Conservation (phyloP, 2,329 filamentous ascomycete species). For the Hymenoscyphus linearis region DNA sequence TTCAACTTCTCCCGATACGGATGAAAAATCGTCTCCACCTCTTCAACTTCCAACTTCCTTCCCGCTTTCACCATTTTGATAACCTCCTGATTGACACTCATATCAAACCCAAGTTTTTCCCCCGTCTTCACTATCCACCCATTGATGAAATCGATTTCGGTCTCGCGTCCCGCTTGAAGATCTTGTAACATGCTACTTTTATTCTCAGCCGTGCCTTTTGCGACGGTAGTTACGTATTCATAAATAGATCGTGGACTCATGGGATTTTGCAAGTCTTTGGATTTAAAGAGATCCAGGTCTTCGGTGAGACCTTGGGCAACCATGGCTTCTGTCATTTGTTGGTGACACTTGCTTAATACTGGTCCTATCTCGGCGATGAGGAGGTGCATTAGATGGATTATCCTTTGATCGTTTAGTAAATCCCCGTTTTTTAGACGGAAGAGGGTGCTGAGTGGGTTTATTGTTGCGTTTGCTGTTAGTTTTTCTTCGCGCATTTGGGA, state of each 20-base stretch:
- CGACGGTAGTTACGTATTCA: conserved; percentile 30
- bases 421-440: conserved; percentile 74
- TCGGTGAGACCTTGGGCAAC: no score
- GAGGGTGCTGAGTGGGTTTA: conserved; percentile 82
- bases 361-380: conserved; percentile 69
- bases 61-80: conserved; percentile 40
- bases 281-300: no score
- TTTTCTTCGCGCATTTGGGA: conserved; percentile 78
- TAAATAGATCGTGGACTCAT: not conserved
- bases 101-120: conserved; percentile 27
- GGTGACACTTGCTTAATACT: no score
- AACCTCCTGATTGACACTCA: conserved; percentile 38
- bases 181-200: conserved; percentile 61
- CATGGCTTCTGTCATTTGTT: no score
- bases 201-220: conserved; percentile 46
- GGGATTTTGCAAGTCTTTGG: conserved; percentile 31
- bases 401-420: conserved; percentile 51
- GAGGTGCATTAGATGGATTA: conserved; percentile 58
- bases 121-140: conserved; percentile 43
- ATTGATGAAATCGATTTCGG: conserved; percentile 55
- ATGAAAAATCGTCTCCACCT: conserved; percentile 14
- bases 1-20: not conserved
- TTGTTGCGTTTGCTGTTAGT: conserved; percentile 70
- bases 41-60: conserved; percentile 31
- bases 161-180: conserved; percentile 43